Evolutionary conservation across 163 green algal genomes (phyloP).

Genomic region (Chlamydomonas reinhardtii): DNA sequence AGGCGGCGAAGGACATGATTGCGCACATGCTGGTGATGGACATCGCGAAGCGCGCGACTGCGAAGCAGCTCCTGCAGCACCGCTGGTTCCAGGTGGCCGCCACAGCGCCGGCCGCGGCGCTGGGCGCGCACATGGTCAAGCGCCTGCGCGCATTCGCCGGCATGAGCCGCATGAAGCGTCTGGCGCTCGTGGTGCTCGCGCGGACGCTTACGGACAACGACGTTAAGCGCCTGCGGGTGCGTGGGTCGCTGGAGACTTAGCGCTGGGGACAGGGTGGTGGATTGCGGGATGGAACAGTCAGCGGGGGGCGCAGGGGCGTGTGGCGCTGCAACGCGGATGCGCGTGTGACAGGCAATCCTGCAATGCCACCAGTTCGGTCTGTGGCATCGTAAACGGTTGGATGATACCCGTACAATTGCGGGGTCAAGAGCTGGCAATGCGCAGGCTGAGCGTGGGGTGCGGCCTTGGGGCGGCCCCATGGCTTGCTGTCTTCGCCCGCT

Average conservation of each 20-base stretch:
- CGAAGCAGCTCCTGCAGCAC: conserved; percentile 90
- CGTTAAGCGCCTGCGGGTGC: conserved; percentile 64
- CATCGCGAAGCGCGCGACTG: conserved; percentile 83
- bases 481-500: too few species aligned
- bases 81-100: conserved; percentile 88
- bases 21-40: conserved; percentile 92
- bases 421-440: too few species aligned
- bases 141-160: conserved; percentile 71
- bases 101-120: conserved; percentile 60
- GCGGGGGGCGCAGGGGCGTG: too few species aligned
- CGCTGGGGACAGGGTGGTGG: too few species aligned
- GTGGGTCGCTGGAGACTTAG: not conserved
- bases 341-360: too few species aligned
- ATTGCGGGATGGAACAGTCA: too few species aligned
- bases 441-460: too few species aligned
- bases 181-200: conserved; percentile 76
- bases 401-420: too few species aligned
- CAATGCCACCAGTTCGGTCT: too few species aligned
- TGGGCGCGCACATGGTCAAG: conserved; percentile 72
- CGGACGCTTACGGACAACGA: conserved; percentile 71
- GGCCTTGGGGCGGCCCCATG: too few species aligned
- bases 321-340: too few species aligned
- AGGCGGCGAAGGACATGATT: conserved; percentile 94
- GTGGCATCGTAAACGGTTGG: too few species aligned
- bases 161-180: conserved; percentile 72